phyloP scores from a whole-genome alignment of 345 rosid species.

The Moringa oleifera region DNA sequence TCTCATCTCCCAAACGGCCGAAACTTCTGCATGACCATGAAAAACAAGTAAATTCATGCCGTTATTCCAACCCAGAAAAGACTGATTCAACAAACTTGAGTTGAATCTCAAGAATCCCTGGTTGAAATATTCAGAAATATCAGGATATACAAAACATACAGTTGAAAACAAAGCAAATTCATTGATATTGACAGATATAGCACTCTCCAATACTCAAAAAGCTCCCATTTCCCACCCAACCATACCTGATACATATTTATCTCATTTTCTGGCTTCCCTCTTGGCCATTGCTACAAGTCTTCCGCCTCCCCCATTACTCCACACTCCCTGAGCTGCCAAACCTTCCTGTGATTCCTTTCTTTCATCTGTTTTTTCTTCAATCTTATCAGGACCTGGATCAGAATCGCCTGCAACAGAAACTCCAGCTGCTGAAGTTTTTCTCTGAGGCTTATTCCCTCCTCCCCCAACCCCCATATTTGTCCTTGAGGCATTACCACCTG shows the following conservation, averaged over 20 bases:
- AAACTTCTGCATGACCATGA: too few species aligned
- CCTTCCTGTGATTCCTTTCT: slow-evolving; percentile 17
- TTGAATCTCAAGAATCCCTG: too few species aligned
- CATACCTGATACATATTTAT: background rate
- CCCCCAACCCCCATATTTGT: slow-evolving; percentile 17
- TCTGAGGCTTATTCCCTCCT: slow-evolving; percentile 37
- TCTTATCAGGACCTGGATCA: slow-evolving; percentile 24
- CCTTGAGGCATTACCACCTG: slow-evolving; percentile 16
- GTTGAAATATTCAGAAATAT: too few species aligned
- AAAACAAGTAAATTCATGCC: too few species aligned
- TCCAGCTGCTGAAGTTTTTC: slow-evolving; percentile 43
- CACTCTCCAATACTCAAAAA: too few species aligned
- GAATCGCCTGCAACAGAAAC: slow-evolving; percentile 25
- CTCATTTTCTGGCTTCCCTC: slow-evolving; percentile 2
- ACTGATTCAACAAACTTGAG: too few species aligned
- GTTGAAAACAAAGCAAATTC: too few species aligned
- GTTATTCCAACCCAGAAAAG: too few species aligned
- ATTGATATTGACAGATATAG: too few species aligned
- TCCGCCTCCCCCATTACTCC: slow-evolving; percentile 45
- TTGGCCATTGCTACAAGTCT: slow-evolving; percentile 24
- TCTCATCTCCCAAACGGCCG: too few species aligned
- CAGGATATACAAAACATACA: too few species aligned
- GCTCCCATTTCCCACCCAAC: too few species aligned
- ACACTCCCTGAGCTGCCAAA: slow-evolving; percentile 38
- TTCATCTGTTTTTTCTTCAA: slow-evolving; percentile 13